Percentiles rank a stretch among this genome's conserved stretches.
Conservation (phyloP, 2,329 filamentous ascomycete genomes). For the Alternaria sp. region DNA sequence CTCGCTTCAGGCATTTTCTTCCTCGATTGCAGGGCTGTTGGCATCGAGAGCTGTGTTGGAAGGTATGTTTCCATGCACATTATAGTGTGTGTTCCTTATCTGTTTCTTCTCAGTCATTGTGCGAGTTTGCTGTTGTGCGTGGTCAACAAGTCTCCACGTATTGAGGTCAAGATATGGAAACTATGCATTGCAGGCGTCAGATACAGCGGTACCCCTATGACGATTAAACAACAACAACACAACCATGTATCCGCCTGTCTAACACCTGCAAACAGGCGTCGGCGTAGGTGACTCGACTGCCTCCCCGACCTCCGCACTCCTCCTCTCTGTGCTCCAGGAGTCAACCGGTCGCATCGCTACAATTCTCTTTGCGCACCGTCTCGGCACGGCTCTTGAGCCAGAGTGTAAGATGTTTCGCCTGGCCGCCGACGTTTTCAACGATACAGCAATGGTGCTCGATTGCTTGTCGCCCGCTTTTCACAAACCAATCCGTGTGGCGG, state of each 20-base stretch:
- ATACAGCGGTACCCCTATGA: not conserved
- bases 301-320: constrained; percentile 80
- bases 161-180: not conserved
- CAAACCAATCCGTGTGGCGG: constrained; percentile 62
- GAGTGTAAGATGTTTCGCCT: constrained; percentile 92
- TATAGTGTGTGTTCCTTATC: not conserved
- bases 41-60: constrained; percentile 84
- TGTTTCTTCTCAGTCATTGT: not conserved
- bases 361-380: constrained; percentile 83
- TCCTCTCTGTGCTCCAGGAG: constrained; percentile 85
- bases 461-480: constrained; percentile 80
- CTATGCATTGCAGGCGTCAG: constrained; percentile 2
- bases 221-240: not conserved
- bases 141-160: not conserved
- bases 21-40: constrained; percentile 80
- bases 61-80: constrained; percentile 53
- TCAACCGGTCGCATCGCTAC: constrained; percentile 83
- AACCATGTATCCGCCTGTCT: not conserved
- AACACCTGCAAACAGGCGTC: constrained; percentile 61
- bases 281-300: constrained; percentile 84
- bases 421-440: constrained; percentile 88
- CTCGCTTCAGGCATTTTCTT: constrained; percentile 85
- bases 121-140: not conserved
- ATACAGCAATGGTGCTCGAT: constrained; percentile 85
- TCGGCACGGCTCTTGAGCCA: constrained; percentile 84